A percentile compares a stretch with the other conserved stretches of the same genome.
These are phyloP conservation scores for Solanum paucissectum DNA, from an alignment of 257 asterid species.

Conservation along the genomic window DNA sequence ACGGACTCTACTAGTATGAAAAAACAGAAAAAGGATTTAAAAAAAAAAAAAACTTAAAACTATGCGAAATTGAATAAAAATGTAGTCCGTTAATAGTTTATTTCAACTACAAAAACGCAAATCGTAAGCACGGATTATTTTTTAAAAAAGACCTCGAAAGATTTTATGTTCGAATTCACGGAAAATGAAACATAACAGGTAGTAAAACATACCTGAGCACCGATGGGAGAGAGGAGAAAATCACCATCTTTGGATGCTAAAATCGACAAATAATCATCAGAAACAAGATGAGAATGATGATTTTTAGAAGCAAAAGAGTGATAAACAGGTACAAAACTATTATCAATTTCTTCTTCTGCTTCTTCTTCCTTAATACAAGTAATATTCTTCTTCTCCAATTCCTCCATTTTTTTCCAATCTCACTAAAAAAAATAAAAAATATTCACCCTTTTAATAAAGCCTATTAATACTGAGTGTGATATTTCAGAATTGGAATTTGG, in stretches of 20 bases:
- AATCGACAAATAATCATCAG: conserved; percentile 14
- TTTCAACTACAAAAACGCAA: not conserved
- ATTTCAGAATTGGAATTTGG: not conserved
- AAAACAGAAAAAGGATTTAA: not conserved
- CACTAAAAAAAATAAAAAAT: not conserved
- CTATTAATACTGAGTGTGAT: not conserved
- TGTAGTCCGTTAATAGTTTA: not conserved
- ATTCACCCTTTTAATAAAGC: not conserved
- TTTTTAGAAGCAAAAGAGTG: not conserved
- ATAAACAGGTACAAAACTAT: not conserved
- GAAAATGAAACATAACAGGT: not conserved
- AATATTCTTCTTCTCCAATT: not conserved
- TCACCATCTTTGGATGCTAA: conserved; percentile 39
- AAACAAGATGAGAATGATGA: not conserved
- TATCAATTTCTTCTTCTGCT: not conserved
- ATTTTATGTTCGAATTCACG: not conserved
- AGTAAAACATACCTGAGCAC: conserved; percentile 21
- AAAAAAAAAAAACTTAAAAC: no score
- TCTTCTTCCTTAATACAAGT: not conserved
- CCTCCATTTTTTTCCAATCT: not conserved
- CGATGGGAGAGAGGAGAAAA: conserved; percentile 43
- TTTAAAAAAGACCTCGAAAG: no score
- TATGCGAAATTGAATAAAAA: no score
- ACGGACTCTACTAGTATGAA: no score
- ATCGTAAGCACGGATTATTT: not conserved